Percentiles rank a stretch among this genome's conserved stretches.
Conservation (phyloP, 495 filamentous ascomycete genomes). For the Penicillium maclennaniae region DNA sequence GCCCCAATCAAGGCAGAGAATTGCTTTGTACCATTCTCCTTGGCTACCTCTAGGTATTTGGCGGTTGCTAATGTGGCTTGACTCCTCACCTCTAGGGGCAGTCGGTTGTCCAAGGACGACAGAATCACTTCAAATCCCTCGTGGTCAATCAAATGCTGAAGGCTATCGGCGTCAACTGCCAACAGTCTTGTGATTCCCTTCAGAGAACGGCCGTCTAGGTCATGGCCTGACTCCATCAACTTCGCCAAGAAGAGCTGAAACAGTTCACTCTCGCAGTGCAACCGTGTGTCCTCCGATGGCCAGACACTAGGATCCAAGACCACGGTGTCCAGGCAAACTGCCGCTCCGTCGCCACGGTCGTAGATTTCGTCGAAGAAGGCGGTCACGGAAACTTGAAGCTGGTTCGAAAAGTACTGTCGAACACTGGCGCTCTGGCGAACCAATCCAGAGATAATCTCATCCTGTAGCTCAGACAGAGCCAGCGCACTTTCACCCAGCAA, state of each 20-base stretch:
- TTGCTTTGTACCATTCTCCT: constrained; percentile 59
- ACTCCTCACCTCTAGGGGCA: constrained; percentile 60
- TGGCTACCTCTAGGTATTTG: constrained; percentile 74
- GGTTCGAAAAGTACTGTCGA: constrained; percentile 49
- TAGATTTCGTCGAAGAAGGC: constrained; percentile 57
- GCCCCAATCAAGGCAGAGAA: constrained; percentile 64
- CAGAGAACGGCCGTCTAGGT: constrained; percentile 55
- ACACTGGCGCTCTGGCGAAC: constrained; percentile 54
- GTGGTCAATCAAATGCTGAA: constrained; percentile 67
- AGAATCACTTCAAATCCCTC: constrained; percentile 79
- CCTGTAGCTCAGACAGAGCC: constrained; percentile 41
- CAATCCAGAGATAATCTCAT: constrained; percentile 58
- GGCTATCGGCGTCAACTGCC: constrained; percentile 51
- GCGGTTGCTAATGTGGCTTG: constrained; percentile 73
- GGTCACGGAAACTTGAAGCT: constrained; percentile 47
- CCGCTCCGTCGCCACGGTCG: constrained; percentile 56
- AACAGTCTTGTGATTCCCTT: constrained; percentile 61
- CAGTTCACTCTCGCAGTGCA: constrained; percentile 53
- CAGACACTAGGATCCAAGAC: constrained; percentile 56
- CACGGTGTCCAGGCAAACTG: constrained; percentile 54
- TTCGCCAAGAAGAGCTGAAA: constrained; percentile 64
- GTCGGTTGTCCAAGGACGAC: constrained; percentile 70
- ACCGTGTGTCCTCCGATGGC: constrained; percentile 47
- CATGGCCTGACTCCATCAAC: constrained; percentile 58
- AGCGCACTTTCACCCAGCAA: constrained; percentile 44